Conservation (phyloP, 139 green algal species). For the Chlamydomonas sp. region DNA sequence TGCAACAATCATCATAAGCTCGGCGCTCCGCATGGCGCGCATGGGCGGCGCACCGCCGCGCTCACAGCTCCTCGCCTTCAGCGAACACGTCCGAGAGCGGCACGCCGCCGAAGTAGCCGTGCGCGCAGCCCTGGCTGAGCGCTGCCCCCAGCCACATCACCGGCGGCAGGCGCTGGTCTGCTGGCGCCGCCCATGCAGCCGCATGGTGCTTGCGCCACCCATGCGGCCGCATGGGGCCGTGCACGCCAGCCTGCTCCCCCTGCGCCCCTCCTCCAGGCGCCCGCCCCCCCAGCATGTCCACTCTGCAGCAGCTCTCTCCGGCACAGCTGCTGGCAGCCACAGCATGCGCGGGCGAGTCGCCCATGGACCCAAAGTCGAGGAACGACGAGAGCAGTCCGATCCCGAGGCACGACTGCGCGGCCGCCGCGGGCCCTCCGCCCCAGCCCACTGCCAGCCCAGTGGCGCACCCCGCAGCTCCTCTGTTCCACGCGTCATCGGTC, state of each 20-base stretch:
- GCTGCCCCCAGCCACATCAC: slow-evolving; percentile 14
- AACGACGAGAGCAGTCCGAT: slow-evolving; percentile 26
- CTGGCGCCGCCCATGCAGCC: not conserved
- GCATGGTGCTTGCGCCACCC: not conserved
- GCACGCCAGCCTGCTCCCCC: not conserved
- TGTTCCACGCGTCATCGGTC: not conserved
- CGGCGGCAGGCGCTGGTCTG: slow-evolving; percentile 6
- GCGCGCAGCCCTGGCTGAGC: too few relatives aligned
- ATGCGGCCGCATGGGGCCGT: not conserved
- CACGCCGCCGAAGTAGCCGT: too few relatives aligned
- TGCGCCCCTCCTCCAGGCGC: not conserved
- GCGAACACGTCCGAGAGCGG: too few relatives aligned
- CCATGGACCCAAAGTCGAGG: slow-evolving; percentile 23
- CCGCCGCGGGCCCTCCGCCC: slow-evolving; percentile 21
- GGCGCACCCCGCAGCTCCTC: slow-evolving; percentile 9
- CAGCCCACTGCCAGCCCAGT: slow-evolving; percentile 43
- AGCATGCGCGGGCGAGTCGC: not conserved
- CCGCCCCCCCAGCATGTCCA: not conserved
- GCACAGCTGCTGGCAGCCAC: not conserved
- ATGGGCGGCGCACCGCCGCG: too few relatives aligned
- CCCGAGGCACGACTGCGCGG: slow-evolving; percentile 31
- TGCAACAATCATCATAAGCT: too few relatives aligned
- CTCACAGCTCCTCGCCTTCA: too few relatives aligned
- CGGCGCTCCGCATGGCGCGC: too few relatives aligned
- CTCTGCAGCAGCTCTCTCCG: not conserved